These are phyloP conservation scores for Penicillium malachiteum DNA, from an alignment of 495 filamentous ascomycete species.

Conservation along the genomic window DNA sequence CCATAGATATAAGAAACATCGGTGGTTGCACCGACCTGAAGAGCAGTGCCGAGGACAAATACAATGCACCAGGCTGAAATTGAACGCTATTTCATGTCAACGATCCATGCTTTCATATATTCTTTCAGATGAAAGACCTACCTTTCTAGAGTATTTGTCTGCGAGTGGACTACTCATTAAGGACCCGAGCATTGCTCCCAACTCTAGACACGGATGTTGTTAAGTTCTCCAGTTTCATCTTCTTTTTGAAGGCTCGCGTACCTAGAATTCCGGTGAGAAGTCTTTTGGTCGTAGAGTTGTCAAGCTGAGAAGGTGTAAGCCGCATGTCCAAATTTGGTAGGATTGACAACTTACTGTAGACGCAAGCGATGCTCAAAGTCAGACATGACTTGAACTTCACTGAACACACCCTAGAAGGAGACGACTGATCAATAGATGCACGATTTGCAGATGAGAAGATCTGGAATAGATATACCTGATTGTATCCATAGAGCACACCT, in stretches of 20 bases:
- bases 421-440: not conserved
- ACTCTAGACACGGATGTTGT: slow-evolving; percentile 49
- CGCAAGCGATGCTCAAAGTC: slow-evolving; percentile 2
- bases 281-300: not conserved
- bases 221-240: too few relatives aligned
- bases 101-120: slow-evolving; percentile 40
- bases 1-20: too few relatives aligned
- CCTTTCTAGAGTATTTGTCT: slow-evolving; percentile 75
- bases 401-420: not conserved
- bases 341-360: not conserved
- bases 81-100: slow-evolving; percentile 12
- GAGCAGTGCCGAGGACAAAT: slow-evolving; percentile 65
- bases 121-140: slow-evolving; percentile 58
- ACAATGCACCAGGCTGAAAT: slow-evolving; percentile 37
- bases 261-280: not conserved
- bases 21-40: slow-evolving; percentile 37
- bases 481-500: slow-evolving; percentile 11
- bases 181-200: slow-evolving; percentile 78
- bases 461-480: not conserved
- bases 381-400: not conserved
- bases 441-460: not conserved
- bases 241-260: too few relatives aligned
- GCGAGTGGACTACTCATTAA: slow-evolving; percentile 72
- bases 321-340: too few relatives aligned
- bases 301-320: too few relatives aligned